Base-by-base conservation (phyloP, 2,329 filamentous ascomycete genomes). In the Claviceps paspali region DNA sequence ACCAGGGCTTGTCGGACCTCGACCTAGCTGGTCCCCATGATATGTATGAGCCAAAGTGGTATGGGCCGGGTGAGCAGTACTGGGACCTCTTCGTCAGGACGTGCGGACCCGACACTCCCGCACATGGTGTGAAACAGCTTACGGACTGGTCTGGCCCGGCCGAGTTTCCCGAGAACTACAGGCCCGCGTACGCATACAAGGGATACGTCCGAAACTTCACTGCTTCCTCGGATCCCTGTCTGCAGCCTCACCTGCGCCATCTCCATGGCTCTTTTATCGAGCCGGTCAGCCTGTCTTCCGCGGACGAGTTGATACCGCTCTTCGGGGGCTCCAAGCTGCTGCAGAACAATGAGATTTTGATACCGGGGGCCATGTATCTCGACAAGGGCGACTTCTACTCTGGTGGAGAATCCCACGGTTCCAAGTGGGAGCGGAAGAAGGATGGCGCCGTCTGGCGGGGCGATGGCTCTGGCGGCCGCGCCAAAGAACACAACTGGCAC, bases 331-430 rank as follows among this genome's bases (percentile, higher is more conserved):
- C 68, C 47, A 79, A 79, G 50, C 62, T 75, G 30, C 69, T 66
- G 24, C 63, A 72, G 44, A 78, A 78, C 49, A 76, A 71, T 45
- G 74, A 79, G 47, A 75, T 79, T 38, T 56, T 78, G 22, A 74
- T 78, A 43, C 74, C 74, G 2, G 72, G 72, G 5, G 73, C 70
- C 48, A 76, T 75, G 68, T 81, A 81, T 48, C 68, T 76, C 43
- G 64, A 64, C 14, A 55, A 67, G 7, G 70, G 79, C 47, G 59
- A 63, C 6, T 65, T 69, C 32, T 79, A 79, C 52, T 67, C 64
- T 2, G 76, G 76, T 37, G 67, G 71, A 36, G 52, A 61, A 6
- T 56, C 56, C 7, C 68, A 68, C 39, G 76, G 78, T 31, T 60
- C 68, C 10, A 52, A 60, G 5, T 81, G 78, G 77, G 54, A 61